Base-by-base conservation (phyloP, 768 basidiomycete species). In the Dendrothele bispora region DNA sequence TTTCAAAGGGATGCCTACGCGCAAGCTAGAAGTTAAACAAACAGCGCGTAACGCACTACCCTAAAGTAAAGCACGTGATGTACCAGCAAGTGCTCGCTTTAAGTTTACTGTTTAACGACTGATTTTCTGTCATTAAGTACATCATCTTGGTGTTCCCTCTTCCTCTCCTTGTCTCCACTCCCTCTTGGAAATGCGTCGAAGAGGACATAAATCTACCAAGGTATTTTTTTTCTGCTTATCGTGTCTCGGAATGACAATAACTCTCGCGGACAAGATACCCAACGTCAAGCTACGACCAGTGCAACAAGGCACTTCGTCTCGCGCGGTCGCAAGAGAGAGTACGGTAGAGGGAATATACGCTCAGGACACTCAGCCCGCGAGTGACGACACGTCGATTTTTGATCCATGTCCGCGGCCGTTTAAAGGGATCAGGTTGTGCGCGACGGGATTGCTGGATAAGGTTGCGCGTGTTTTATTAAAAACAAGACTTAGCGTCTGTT, bases 241-340 rank as follows among this genome's bases (percentile, higher is more conserved):
- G 3, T 1, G n/a, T 26, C 18, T 12, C 2, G 20, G 10, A 7
- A 10, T 22, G 7, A 5, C 21, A 11, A 10, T 27, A 20, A 4
- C 25, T 26, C 45, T 11, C 27, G 15, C 1, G n/a, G 29, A 37
- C 17, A 10, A 91, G 88, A 88, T 91, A 14, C 88, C 89, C 2
- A 86, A 86, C 70, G 89, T 91, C 52, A 89, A 85, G 53, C 77
- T 91, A 51, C 82, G 89, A 17, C 88, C 88, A 3, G 81, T 80
- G 11, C 74, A 72, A 47, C 64, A 64, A 51, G 63, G 56, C 36
- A 59, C 68, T 39, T 51, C 59, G 49, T 58, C 59, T 48, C 59
- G 62, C 35, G 50, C 66, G 43, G 48, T 57, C 36, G 36, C 50
- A 28, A 35, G 47, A 55, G 48, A 58, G 42, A 46, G 51, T 49